Conservation (phyloP, 768 basidiomycete genomes). For the Russula earlei region DNA sequence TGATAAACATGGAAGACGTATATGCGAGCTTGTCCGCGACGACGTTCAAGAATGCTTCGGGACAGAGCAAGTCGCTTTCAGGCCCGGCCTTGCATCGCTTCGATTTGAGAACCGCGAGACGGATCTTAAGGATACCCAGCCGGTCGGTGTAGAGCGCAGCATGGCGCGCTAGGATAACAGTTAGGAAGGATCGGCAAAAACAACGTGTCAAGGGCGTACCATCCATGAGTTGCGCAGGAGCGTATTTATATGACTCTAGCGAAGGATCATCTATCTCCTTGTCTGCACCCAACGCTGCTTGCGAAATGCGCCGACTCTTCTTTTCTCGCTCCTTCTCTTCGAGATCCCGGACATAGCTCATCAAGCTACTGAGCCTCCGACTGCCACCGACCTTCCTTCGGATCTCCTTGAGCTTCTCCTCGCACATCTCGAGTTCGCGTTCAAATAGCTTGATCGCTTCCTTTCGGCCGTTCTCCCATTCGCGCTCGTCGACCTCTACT, state of each 20-base stretch:
- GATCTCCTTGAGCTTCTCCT: slow-evolving; percentile 80
- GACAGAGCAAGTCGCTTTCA: slow-evolving; percentile 83
- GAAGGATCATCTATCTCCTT: slow-evolving; percentile 30
- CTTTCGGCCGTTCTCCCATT: slow-evolving; percentile 83
- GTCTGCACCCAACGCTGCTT: slow-evolving; percentile 26
- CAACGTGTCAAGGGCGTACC: slow-evolving; percentile 41
- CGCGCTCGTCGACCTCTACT: slow-evolving; percentile 84
- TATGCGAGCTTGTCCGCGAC: slow-evolving; percentile 95
- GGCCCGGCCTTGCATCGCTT: slow-evolving; percentile 84
- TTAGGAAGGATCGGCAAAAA: not conserved
- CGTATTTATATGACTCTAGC: slow-evolving; percentile 70
- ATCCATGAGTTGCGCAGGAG: slow-evolving; percentile 84
- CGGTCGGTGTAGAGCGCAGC: slow-evolving; percentile 85
- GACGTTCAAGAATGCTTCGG: slow-evolving; percentile 92
- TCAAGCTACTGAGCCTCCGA: slow-evolving; percentile 64
- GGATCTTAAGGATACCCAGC: slow-evolving; percentile 72
- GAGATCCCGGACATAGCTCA: slow-evolving; percentile 70
- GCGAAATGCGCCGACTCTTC: slow-evolving; percentile 42
- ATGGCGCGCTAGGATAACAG: slow-evolving; percentile 59
- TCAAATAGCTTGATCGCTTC: slow-evolving; percentile 72
- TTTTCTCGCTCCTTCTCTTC: slow-evolving; percentile 70
- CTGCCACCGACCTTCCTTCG: slow-evolving; percentile 81
- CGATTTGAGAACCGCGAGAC: slow-evolving; percentile 78
- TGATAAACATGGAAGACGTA: slow-evolving; percentile 97
- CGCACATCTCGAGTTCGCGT: slow-evolving; percentile 77